Conservation (phyloP, 2,329 filamentous ascomycete species). For the Aspergillus floridensis region DNA sequence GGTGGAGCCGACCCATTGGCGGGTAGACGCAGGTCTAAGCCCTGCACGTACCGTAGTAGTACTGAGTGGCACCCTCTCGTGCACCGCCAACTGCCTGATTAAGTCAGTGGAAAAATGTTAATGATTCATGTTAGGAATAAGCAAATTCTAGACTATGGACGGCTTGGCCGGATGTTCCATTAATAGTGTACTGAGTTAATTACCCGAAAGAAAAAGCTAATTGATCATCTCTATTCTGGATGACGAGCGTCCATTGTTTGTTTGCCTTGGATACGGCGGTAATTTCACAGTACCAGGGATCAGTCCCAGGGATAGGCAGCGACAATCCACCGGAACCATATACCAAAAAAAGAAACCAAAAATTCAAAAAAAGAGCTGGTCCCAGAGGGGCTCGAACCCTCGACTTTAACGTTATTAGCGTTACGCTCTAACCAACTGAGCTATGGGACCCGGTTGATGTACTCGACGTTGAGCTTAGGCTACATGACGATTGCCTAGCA, state of each 20-base stretch:
- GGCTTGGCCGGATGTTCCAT: not conserved
- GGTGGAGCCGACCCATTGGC: not conserved
- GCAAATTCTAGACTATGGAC: not conserved
- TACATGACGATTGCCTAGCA: accelerated
- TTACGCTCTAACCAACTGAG: constrained; percentile 3
- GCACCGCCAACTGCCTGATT: not conserved
- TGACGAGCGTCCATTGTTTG: not conserved
- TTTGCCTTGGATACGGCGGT: not conserved
- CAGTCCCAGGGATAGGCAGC: not conserved
- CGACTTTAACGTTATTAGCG: constrained; percentile 3
- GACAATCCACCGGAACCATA: not conserved
- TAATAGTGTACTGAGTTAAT: too few species aligned
- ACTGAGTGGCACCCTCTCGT: not conserved
- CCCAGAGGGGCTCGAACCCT: constrained; percentile 1
- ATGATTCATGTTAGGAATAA: too few species aligned
- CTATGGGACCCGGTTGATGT: constrained; percentile 6
- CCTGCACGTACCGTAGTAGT: not conserved
- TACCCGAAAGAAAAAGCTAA: too few species aligned
- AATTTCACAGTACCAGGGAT: not conserved
- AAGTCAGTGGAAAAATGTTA: not conserved
- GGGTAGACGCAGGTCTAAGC: not conserved
- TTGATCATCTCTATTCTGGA: too few species aligned
- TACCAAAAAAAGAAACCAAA: not conserved
- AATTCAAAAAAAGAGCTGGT: not conserved
- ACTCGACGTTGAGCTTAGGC: not conserved